Evolutionary conservation across 805 yeast genomes (phyloP), one percentile per base, ranked within the genome.

Genomic region (Naumovozyma baii): DNA sequence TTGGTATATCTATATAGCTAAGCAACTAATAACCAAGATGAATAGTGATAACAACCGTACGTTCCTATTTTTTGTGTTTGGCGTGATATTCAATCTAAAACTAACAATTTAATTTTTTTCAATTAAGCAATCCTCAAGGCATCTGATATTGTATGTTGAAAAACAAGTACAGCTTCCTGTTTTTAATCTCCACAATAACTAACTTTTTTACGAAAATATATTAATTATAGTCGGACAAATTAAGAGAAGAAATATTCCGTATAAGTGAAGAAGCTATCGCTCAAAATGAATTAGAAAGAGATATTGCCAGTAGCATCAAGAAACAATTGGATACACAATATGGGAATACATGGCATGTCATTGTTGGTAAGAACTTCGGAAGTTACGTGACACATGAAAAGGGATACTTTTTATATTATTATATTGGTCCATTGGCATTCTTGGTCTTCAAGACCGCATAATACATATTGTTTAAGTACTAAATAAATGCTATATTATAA

Each of bases 321-420:
- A 78, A 79, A 49, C 68, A 68, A 37, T 59, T 82, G 59, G 92
- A 83, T 55, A 68, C 70, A 35, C 59, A 67, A 34, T 73, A 69
- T 43, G 90, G 88, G 0, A 72, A 77, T 20, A 74, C 84, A 31
- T 83, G 92, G 94, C 90, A 83, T 56, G 84, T 80, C 2, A 71
- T 83, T 37, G 87, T 81, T 39, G 94, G 92, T 9, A 79, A 75
- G 57, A 78, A 78, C 50, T 83, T 83, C 60, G 90, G 92, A 3
- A 73, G 82, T 36, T 81, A 78, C 55, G 86, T 83, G 15, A 79
- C 88, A 10, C 92, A 83, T 54, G 84, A 82, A 59, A 76, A 76
- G 48, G 88, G 87, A 1, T 69, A 68, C 50, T 83, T 83, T 52
- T 66, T 77, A 10, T 83, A 83, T 53, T 80, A 77, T 52, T 83